Conservation (phyloP, 805 yeast genomes). For the Metschnikowia colocasiae region DNA sequence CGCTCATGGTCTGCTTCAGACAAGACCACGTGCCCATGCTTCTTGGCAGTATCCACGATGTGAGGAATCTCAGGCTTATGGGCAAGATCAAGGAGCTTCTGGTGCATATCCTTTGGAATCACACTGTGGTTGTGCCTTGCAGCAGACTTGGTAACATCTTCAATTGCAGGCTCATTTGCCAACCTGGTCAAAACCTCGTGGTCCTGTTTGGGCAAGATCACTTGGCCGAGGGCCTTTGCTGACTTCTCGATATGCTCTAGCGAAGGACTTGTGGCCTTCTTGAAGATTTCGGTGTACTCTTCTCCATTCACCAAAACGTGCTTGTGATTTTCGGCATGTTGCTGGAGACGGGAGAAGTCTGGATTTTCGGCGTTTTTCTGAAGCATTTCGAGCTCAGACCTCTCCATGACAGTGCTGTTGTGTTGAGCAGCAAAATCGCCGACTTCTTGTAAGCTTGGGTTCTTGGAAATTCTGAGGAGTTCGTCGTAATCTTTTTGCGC, state of each 20-base stretch:
- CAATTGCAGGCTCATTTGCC: conserved; percentile 17
- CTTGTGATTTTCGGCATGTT: conserved; percentile 6
- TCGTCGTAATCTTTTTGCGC: conserved; percentile 8
- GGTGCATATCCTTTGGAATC: conserved; percentile 12
- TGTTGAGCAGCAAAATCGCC: conserved; percentile 10
- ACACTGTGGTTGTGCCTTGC: conserved; percentile 8
- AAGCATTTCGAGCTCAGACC: conserved; percentile 5
- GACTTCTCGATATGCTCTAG: conserved; percentile 19
- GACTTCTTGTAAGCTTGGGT: conserved; percentile 14
- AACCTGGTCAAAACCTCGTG: conserved; percentile 16
- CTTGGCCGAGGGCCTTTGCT: conserved; percentile 16
- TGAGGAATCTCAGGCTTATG: conserved; percentile 8
- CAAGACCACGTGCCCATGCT: conserved; percentile 3
- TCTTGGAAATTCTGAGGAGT: conserved; percentile 10
- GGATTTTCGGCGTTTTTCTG: conserved; percentile 13
- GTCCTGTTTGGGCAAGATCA: conserved; percentile 13
- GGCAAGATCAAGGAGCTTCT: conserved; percentile 5
- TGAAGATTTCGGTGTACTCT: conserved; percentile 8
- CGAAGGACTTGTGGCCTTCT: conserved; percentile 15
- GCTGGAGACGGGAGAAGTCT: conserved; percentile 9
- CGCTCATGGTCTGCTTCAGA: conserved; percentile 5
- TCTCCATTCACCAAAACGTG: conserved; percentile 9
- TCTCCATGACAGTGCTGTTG: conserved; percentile 6
- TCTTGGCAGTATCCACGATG: conserved; percentile 7
- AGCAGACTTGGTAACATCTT: conserved; percentile 18